Base-by-base conservation (phyloP, 1,139 yeast genomes). In the Suhomyces bokatorum region DNA sequence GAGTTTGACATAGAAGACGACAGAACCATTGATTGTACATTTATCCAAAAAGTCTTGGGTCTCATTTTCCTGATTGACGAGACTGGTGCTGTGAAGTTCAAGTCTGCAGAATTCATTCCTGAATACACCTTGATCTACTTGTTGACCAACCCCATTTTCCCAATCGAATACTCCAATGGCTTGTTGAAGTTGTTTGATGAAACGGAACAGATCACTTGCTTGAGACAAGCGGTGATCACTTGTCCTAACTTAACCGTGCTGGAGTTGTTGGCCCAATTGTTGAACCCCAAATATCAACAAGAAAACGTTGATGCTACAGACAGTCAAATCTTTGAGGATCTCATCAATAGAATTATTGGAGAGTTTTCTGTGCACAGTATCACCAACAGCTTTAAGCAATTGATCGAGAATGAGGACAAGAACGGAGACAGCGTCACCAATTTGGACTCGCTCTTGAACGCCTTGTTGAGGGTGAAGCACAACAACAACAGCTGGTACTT, bases 71-170 rank as follows among this genome's bases (percentile, higher is more conserved):
- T 58, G 5, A 48, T 49, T 32, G 47, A 55, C n/a, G 49, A 48
- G 14, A 47, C 43, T 16, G 51, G 49, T 8, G 46, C 49, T n/a
- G 56, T 63, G 8, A 49, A 47, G 28, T 56, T 67, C 40, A 49
- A 47, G 9, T 49, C 59, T 35, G 50, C 51, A 11, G 58, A 54
- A 15, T 70, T 70, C 44, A 53, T 78, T 30, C 85, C 93, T 37
- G 83, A 85, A 55, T 68, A 68, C 39, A 74, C 90, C 2, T 64
- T 88, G 44, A 78, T 86, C 6, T 91, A 88, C 60, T 71, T 90
- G 34, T 72, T 91, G 50, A 87, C 96, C 2, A 96, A 89, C 66
- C 97, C 97, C 20, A 67, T 88, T 29, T 89, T 85, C 64, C 97
- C 97, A 9, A 66, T 73, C 4, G 67, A 73, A 17, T 78, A 72